phyloP scores from a whole-genome alignment of 2,329 filamentous ascomycete genomes.

The Talaromyces pinophilus region DNA sequence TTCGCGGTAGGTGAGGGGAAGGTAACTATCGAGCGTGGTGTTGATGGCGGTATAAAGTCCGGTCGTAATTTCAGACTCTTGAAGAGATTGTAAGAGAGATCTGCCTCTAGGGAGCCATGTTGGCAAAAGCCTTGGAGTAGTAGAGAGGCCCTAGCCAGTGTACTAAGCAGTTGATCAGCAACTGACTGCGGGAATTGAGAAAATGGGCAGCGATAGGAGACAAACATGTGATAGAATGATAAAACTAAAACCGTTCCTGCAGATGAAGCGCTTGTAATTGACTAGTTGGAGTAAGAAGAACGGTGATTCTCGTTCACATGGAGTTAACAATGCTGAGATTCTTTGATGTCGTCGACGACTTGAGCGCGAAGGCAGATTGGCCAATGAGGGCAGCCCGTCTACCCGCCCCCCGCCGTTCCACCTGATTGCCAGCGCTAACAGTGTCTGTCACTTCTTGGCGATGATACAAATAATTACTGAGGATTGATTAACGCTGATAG shows the following conservation, averaged over 20 bases:
- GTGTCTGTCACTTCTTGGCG: neutral
- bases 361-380: slow-evolving; percentile 12
- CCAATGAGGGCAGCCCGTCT: slow-evolving; percentile 2
- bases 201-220: neutral
- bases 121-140: neutral
- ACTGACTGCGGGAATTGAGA: neutral
- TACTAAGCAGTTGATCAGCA: neutral
- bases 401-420: slow-evolving; percentile 18
- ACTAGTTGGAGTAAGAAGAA: neutral
- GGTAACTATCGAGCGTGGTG: neutral
- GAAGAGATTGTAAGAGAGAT: neutral
- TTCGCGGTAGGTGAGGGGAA: neutral
- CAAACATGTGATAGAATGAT: neutral
- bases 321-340: neutral
- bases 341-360: slow-evolving; percentile 15
- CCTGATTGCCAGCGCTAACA: slow-evolving; percentile 11
- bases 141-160: neutral
- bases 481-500: neutral
- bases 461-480: neutral
- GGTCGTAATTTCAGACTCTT: neutral
- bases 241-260: neutral
- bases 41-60: neutral
- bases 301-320: neutral
- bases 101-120: slow-evolving; percentile 1
- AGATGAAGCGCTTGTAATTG: neutral